These are phyloP conservation scores for Conoideocrella luteorostrata DNA, from an alignment of 2,329 filamentous ascomycete species.

Conservation along the genomic window DNA sequence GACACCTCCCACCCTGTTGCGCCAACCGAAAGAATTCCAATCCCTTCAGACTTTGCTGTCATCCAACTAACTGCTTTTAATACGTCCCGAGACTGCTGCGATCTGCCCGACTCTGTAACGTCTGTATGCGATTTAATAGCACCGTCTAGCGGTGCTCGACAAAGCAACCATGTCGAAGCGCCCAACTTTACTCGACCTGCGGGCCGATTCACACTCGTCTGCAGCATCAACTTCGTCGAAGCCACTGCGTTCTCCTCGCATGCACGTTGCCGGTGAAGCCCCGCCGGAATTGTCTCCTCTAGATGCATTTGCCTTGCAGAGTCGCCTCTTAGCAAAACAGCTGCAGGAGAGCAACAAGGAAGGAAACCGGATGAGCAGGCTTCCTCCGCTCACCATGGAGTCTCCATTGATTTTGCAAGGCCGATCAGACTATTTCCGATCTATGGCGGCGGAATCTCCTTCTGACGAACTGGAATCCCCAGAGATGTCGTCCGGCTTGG, in stretches of 20 bases:
- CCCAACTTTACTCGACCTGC: constrained; percentile 53
- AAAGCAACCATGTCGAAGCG: constrained; percentile 42
- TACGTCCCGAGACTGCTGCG: background rate
- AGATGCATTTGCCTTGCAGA: constrained; percentile 91
- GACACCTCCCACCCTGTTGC: constrained; percentile 13
- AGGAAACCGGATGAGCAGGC: constrained; percentile 74
- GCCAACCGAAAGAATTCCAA: constrained; percentile 11
- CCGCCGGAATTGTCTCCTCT: constrained; percentile 89
- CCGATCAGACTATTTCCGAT: constrained; percentile 76
- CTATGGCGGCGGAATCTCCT: constrained; percentile 57
- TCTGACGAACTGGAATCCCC: constrained; percentile 34
- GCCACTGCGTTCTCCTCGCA: constrained; percentile 63
- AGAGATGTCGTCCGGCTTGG: constrained; percentile 27
- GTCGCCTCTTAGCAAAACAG: constrained; percentile 77
- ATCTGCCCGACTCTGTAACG: background rate
- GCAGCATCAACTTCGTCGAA: constrained; percentile 38
- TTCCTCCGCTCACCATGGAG: constrained; percentile 76
- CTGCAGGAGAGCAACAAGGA: constrained; percentile 71
- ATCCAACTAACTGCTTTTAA: no score
- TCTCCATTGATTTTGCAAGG: constrained; percentile 71
- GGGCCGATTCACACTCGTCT: constrained; percentile 50
- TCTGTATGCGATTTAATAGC: constrained; percentile 10
- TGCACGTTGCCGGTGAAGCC: constrained; percentile 71
- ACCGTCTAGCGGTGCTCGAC: constrained; percentile 10
- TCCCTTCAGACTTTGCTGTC: background rate